Conservation (phyloP, 2,329 filamentous ascomycete species). For the Colletotrichum tabaci region DNA sequence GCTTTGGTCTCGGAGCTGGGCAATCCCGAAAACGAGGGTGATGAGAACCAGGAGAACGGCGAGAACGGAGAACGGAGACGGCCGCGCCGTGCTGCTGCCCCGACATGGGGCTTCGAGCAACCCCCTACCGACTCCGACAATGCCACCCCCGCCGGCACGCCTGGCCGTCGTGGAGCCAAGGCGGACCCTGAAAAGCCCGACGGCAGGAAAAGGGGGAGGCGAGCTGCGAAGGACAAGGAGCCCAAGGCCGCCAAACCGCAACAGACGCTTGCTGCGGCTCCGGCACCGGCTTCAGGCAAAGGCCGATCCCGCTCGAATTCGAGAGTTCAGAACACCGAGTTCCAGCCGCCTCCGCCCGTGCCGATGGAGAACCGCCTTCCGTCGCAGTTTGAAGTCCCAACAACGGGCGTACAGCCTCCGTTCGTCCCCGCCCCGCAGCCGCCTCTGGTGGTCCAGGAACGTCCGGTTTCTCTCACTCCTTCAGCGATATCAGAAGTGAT, state of each 20-base stretch:
- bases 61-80: slow-evolving; percentile 74
- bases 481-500: slow-evolving; percentile 67
- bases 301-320: slow-evolving; percentile 70
- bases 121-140: slow-evolving; percentile 72
- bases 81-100: slow-evolving; percentile 77
- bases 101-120: slow-evolving; percentile 79
- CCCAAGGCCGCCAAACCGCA: slow-evolving; percentile 56
- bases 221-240: slow-evolving; percentile 58
- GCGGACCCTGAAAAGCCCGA: slow-evolving; percentile 60
- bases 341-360: slow-evolving; percentile 53
- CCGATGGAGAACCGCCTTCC: slow-evolving; percentile 59
- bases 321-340: slow-evolving; percentile 62
- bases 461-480: slow-evolving; percentile 52
- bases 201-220: slow-evolving; percentile 58
- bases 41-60: slow-evolving; percentile 69
- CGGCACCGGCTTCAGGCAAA: slow-evolving; percentile 58
- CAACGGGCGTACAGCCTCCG: slow-evolving; percentile 60
- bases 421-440: slow-evolving; percentile 52
- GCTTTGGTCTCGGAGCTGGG: slow-evolving; percentile 78
- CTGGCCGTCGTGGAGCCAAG: slow-evolving; percentile 66
- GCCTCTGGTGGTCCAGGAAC: slow-evolving; percentile 49
- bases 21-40: slow-evolving; percentile 70
- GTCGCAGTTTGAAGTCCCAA: slow-evolving; percentile 61
- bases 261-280: slow-evolving; percentile 61
- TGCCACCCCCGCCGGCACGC: slow-evolving; percentile 70